Percentiles rank a stretch among this genome's conserved stretches.
Evolutionary conservation across 768 basidiomycete genomes (phyloP).

Genomic region (Russula vinacea): DNA sequence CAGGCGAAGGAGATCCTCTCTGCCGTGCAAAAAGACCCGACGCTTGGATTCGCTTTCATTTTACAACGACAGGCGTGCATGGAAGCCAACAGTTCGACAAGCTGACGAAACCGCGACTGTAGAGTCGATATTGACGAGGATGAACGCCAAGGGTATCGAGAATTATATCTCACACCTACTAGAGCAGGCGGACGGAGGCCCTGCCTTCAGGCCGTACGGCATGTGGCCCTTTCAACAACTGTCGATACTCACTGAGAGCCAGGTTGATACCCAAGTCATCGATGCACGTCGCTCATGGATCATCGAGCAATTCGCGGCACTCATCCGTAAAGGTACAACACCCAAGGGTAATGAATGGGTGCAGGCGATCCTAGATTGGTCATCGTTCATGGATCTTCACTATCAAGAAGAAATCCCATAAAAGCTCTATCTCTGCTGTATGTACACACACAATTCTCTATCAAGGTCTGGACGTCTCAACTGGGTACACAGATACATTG

Average conservation of each 20-base stretch:
- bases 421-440: slow-evolving; percentile 58
- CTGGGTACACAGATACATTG: slow-evolving; percentile 50
- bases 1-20: slow-evolving; percentile 75
- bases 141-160: slow-evolving; percentile 71
- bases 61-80: slow-evolving; percentile 73
- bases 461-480: slow-evolving; percentile 6
- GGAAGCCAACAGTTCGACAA: slow-evolving; percentile 89
- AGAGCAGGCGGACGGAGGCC: slow-evolving; percentile 52
- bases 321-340: slow-evolving; percentile 75
- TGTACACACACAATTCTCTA: slow-evolving; percentile 33
- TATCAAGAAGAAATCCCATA: slow-evolving; percentile 68
- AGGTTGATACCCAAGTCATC: slow-evolving; percentile 47
- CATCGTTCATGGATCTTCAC: slow-evolving; percentile 72
- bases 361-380: slow-evolving; percentile 71
- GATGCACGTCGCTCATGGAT: slow-evolving; percentile 74
- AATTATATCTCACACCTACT: slow-evolving; percentile 73
- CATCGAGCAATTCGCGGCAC: slow-evolving; percentile 75
- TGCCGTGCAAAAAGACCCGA: slow-evolving; percentile 73
- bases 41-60: slow-evolving; percentile 80
- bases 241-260: slow-evolving; percentile 15
- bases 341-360: slow-evolving; percentile 82
- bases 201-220: slow-evolving; percentile 44
- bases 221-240: neutral
- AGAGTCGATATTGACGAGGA: slow-evolving; percentile 72
- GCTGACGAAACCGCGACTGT: slow-evolving; percentile 89